Base-by-base conservation (phyloP, 352 stramenopile species). In the Blastocystis hominis region DNA sequence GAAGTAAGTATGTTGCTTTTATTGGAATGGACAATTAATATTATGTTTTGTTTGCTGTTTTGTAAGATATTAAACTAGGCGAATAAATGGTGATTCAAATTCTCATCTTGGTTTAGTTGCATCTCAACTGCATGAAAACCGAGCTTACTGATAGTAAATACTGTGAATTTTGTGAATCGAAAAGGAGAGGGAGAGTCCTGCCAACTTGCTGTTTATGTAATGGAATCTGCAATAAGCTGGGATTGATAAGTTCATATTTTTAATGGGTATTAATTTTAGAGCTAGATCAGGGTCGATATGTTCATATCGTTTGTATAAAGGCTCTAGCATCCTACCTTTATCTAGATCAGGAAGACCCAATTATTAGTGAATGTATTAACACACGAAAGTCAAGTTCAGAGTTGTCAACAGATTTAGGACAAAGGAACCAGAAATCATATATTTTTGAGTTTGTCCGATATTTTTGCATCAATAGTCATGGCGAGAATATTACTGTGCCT, bases 301-400 rank as follows among this genome's bases (percentile, higher is more conserved):
- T 84, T 30, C 72, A 84, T 30, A 68, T 9, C 34, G 72, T 84
- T 15, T 84, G 72, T 30, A n/a, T 84, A 5, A 64, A 66, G 38
- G 30, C 15, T 40, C 55, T 84, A 4, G 72, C 72, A n/a, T 84
- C 72, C 50, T 84, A 69, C 40, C 44, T 64, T n/a, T 66, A 84
- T 24, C 24, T 64, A 13, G 38, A 84, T 68, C 36, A 40, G 24
- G 72, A 84, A 15, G 72, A 84, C 56, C 17, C 7, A 38, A 47
- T 69, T 53, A 66, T 68, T 24, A n/a, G n/a, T 9, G 9, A 6
- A 36, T 3, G 20, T 0, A 55, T 13, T 77, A 9, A 38, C 3
- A 59, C 24, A 56, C 36, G 55, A 59, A 40, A 15, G 38, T 54
- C 38, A n/a, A 47, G n/a, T 1, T 34, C 4, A 40, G 50, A 59